Percentiles rank a stretch among this genome's conserved stretches.
These are phyloP conservation scores for Decorospora gaudefroyi DNA, from an alignment of 2,329 filamentous ascomycete species.

Conservation along the genomic window DNA sequence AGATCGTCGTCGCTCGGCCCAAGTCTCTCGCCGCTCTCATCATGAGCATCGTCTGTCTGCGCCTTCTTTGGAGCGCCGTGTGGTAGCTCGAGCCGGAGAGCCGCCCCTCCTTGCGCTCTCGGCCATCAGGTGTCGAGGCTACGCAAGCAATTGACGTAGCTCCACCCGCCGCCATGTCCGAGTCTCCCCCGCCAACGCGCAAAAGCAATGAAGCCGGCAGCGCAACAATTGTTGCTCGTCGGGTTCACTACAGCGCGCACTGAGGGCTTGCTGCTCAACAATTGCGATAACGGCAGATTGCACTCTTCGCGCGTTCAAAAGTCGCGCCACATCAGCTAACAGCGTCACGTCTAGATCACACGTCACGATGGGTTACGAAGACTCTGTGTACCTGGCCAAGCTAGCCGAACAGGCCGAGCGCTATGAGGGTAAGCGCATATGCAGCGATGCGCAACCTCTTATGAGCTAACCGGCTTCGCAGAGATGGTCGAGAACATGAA, in stretches of 20 bases:
- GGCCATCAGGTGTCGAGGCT: constrained; percentile 23
- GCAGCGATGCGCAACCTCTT: constrained; percentile 4
- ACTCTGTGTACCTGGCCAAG: constrained; percentile 99
- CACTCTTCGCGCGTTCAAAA: constrained; percentile 20
- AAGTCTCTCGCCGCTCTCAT: constrained; percentile 12
- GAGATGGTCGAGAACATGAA: constrained; percentile 99
- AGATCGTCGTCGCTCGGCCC: constrained; percentile 17
- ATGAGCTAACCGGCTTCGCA: constrained; percentile 50
- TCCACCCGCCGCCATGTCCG: constrained; percentile 12
- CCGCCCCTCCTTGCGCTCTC: constrained; percentile 40
- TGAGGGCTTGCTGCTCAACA: constrained; percentile 25
- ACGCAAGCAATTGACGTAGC: constrained; percentile 25
- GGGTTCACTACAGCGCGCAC: constrained; percentile 20
- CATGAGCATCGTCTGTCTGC: constrained; percentile 15
- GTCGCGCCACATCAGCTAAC: constrained; percentile 31
- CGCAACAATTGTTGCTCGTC: constrained; percentile 12
- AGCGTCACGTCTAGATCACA: constrained; percentile 30
- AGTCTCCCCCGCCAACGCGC: not conserved
- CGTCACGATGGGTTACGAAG: constrained; percentile 94
- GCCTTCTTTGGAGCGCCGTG: constrained; percentile 19
- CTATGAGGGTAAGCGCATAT: constrained; percentile 78
- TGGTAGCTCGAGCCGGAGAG: constrained; percentile 26
- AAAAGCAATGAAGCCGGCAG: not conserved
- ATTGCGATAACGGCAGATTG: constrained; percentile 15
- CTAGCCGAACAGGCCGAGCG: constrained; percentile 99